Conservation (phyloP, 129 eudicot species). For the Pseudognaphalium luteoalbum region DNA sequence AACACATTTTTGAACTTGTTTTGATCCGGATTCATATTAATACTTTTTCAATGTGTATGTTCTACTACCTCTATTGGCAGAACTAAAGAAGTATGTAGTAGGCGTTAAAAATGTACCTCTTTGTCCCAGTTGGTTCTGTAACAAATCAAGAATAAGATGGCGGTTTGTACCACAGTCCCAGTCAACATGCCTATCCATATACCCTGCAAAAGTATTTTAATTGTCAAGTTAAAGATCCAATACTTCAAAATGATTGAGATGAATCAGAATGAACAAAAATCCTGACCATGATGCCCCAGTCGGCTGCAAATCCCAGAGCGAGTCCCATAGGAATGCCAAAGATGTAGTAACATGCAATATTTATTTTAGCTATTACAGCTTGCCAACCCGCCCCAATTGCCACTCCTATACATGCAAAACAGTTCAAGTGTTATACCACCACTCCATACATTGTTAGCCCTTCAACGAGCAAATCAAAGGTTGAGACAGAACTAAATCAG, state of each 20-base stretch:
- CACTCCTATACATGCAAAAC: conserved; percentile 37
- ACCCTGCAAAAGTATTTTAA: conserved; percentile 33
- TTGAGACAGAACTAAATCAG: neutral
- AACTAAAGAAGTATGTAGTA: neutral
- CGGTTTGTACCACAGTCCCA: conserved; percentile 56
- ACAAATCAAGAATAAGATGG: conserved; percentile 40
- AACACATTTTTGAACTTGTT: neutral
- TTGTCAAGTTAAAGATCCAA: conserved; percentile 2
- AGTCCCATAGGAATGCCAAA: conserved; percentile 80
- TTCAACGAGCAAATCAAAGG: neutral
- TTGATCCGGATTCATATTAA: neutral
- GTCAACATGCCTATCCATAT: conserved; percentile 66
- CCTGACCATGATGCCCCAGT: conserved; percentile 44
- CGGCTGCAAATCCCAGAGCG: conserved; percentile 42
- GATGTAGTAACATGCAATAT: conserved; percentile 65
- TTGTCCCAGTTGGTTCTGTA: conserved; percentile 61
- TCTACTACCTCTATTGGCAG: neutral
- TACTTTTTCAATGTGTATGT: neutral
- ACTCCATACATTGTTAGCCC: neutral
- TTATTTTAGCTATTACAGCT: conserved; percentile 76
- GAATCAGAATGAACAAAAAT: neutral
- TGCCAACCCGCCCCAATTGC: conserved; percentile 78
- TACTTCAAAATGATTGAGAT: neutral
- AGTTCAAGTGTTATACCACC: neutral
- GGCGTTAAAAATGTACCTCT: conserved; percentile 36